Evolutionary conservation across 163 green algal species (phyloP).

Genomic region (Smithsoniella earleae): DNA sequence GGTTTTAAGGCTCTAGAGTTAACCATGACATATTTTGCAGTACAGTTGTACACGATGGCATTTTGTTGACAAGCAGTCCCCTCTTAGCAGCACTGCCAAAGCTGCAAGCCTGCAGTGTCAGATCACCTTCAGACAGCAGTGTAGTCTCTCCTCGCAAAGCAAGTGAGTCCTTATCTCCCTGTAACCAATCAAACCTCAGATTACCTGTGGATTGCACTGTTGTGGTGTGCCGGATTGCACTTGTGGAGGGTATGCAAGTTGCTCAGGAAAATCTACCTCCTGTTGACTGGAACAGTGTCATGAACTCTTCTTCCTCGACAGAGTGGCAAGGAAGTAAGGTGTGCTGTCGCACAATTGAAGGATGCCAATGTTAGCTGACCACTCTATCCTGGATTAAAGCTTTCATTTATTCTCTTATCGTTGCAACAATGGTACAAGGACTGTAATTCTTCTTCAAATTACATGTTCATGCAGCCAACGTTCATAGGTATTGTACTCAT

Average conservation of each 20-base stretch:
- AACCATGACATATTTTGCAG: neutral
- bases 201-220: neutral
- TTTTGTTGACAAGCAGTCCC: neutral
- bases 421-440: too few species aligned
- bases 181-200: neutral
- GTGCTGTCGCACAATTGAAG: too few species aligned
- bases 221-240: constrained; percentile 3
- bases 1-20: too few species aligned
- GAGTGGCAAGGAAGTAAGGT: constrained; percentile 14
- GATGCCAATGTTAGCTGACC: too few species aligned
- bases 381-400: neutral
- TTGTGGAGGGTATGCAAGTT: neutral
- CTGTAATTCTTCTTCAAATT: too few species aligned
- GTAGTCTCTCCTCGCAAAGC: neutral
- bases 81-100: neutral
- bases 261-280: neutral
- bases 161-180: neutral
- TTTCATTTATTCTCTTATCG: neutral
- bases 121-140: too few species aligned
- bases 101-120: constrained; percentile 3
- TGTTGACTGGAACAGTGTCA: neutral
- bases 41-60: neutral
- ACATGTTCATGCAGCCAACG: too few species aligned
- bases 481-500: too few species aligned
- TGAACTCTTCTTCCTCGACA: neutral